Conservation (phyloP, 2,329 filamentous ascomycete genomes). For the Beauveria medogensis region DNA sequence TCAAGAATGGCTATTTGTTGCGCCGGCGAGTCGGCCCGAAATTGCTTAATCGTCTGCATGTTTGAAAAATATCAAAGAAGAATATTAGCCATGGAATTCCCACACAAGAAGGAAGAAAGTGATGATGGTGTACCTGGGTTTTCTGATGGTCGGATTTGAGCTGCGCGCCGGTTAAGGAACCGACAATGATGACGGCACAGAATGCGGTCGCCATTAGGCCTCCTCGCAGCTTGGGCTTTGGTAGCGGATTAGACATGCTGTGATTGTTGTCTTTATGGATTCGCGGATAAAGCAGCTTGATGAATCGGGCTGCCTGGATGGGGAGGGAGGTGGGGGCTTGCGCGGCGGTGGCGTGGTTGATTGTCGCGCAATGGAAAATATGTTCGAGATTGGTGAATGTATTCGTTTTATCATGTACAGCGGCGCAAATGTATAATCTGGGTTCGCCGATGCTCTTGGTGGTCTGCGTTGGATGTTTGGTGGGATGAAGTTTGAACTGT, state of each 20-base stretch:
- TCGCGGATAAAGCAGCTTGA: neutral
- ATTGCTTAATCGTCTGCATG: slow-evolving; percentile 25
- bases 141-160: slow-evolving; percentile 41
- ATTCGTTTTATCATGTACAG: neutral
- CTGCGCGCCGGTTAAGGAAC: slow-evolving; percentile 40
- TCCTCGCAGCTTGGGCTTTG: slow-evolving; percentile 25
- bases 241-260: slow-evolving; percentile 13
- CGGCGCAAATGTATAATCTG: neutral
- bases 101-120: too few species aligned
- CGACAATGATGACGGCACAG: slow-evolving; percentile 38
- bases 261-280: neutral
- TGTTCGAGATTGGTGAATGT: too few species aligned
- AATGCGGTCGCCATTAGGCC: slow-evolving; percentile 35
- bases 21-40: slow-evolving; percentile 30
- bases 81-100: neutral
- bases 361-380: too few species aligned
- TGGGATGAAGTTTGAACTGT: neutral
- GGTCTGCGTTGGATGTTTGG: neutral
- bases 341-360: neutral
- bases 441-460: neutral
- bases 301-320: too few species aligned
- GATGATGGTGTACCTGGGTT: slow-evolving; percentile 25
- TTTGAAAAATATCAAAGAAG: too few species aligned
- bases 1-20: slow-evolving; percentile 40
- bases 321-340: neutral